Base-by-base conservation (phyloP, 176 grass and related monocot genomes). In the Miscanthus lutarioriparius region DNA sequence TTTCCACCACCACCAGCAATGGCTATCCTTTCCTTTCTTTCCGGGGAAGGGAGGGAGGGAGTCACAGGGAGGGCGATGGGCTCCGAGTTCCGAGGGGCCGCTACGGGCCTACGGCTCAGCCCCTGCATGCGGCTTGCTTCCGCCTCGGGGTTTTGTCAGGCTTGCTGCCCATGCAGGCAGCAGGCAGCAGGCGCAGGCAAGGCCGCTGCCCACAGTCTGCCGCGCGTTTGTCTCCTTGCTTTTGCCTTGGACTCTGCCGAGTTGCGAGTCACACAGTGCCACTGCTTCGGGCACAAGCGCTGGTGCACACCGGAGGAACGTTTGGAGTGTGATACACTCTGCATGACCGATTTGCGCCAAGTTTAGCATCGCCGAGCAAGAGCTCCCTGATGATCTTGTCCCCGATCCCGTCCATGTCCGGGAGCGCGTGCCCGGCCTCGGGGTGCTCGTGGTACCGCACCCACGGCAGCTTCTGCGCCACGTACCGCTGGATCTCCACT, bases 381-480 rank as follows among this genome's bases (percentile, higher is more conserved):
- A 91, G 83, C 20, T 84, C 80, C 73, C 64, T 78, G 66, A 96
- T 26, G 44, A 92, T 58, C 59, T 70, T 67, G 44, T 91, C 76
- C 23, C 49, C 41, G 72, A 87, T 65, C 8, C 75, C 64, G 4
- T 87, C 76, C 63, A 61, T 35, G 23, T 5, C 0, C 4, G 82
- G 3, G 83, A 91, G 90, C 12, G 78, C 3, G 61, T 96, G 94
- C 7, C 91, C 88, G 23, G 84, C 88, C 10, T 85, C 26, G 15
- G 85, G 88, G 41, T 82, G 70, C 69, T 93, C 94, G 62, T 89
- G 88, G 76, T 93, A 96, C 16, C 54, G 70, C 26, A 93, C 37
- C 94, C 94, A 96, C 32, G 94, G 84, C 47, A 96, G 85, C 83
- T 65, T 86, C 77, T 72, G 65, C 16, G 77, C 86, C 74, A 96